phyloP scores from a whole-genome alignment of 2,329 filamentous ascomycete species.

The Arthrinium phaeospermum region DNA sequence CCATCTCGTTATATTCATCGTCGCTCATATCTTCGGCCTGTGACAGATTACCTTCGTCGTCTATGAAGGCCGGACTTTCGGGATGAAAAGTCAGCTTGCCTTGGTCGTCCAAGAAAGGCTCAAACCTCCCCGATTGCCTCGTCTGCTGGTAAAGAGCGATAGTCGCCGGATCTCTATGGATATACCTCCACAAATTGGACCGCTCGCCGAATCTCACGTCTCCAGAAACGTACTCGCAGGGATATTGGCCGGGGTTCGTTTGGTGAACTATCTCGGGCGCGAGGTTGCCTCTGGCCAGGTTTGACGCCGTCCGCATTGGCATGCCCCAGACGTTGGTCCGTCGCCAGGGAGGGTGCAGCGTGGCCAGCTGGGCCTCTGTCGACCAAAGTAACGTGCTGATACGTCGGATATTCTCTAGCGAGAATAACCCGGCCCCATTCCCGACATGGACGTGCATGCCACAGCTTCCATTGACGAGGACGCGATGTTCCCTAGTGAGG shows the following conservation, averaged over 20 bases:
- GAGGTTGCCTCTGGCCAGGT: background rate
- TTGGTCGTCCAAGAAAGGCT: conserved; percentile 24
- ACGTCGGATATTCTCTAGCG: conserved; percentile 21
- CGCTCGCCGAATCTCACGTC: conserved; percentile 26
- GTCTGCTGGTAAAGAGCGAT: conserved; percentile 20
- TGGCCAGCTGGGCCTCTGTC: conserved; percentile 24
- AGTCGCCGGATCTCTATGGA: background rate
- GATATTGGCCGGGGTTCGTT: background rate
- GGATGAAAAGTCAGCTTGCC: background rate
- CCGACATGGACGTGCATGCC: conserved; percentile 33
- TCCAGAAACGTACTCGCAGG: conserved; percentile 20
- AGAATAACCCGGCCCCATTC: conserved; percentile 23
- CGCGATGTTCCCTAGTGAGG: conserved; percentile 19
- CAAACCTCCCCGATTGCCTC: conserved; percentile 21
- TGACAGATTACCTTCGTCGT: too few species aligned
- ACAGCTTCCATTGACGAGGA: conserved; percentile 25
- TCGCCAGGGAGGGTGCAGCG: conserved; percentile 26
- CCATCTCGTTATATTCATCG: background rate
- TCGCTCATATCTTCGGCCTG: background rate
- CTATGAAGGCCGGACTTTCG: too few species aligned
- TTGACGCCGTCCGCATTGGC: conserved; percentile 20
- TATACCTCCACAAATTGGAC: conserved; percentile 24
- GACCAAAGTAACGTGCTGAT: conserved; percentile 27
- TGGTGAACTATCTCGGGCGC: background rate
- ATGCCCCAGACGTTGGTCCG: background rate